Conservation (phyloP, 1,284 basidiomycete species). For the Pseudozyma hubeiensis region DNA sequence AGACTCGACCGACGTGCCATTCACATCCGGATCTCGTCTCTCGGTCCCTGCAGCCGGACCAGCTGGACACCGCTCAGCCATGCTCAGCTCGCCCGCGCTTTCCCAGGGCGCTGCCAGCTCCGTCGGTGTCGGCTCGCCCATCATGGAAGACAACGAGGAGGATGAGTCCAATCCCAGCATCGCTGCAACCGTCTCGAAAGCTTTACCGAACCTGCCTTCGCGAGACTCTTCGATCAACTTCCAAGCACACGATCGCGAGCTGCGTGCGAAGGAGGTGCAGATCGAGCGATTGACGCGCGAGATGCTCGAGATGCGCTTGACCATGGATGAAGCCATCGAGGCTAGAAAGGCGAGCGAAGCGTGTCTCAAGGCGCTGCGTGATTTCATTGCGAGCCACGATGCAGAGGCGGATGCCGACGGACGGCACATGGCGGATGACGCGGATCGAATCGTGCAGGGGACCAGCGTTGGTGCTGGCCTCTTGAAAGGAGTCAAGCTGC, state of each 20-base stretch:
- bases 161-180: constrained; percentile 15
- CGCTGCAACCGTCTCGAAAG: constrained; percentile 6
- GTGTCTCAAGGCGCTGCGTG: constrained; percentile 57
- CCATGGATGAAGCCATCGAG: constrained; percentile 61
- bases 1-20: constrained; percentile 14
- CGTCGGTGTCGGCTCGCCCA: constrained; percentile 41
- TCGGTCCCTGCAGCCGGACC: constrained; percentile 21
- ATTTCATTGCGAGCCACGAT: constrained; percentile 52
- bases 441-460: constrained; percentile 33
- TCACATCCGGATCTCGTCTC: constrained; percentile 24
- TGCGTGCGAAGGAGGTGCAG: constrained; percentile 59
- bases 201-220: constrained; percentile 17
- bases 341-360: constrained; percentile 63
- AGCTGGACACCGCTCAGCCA: constrained; percentile 12
- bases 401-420: constrained; percentile 41
- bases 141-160: constrained; percentile 50
- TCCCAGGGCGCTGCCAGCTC: constrained; percentile 48
- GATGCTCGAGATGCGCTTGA: constrained; percentile 44
- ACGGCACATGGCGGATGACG: constrained; percentile 28
- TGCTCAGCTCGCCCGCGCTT: constrained; percentile 38
- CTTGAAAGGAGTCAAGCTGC: constrained; percentile 58
- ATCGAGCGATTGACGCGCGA: constrained; percentile 53
- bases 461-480: constrained; percentile 44
- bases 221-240: constrained; percentile 26
- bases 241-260: constrained; percentile 31